These are phyloP conservation scores for Phytophthora europaea DNA, from an alignment of 352 stramenopile genomes.

Conservation along the genomic window DNA sequence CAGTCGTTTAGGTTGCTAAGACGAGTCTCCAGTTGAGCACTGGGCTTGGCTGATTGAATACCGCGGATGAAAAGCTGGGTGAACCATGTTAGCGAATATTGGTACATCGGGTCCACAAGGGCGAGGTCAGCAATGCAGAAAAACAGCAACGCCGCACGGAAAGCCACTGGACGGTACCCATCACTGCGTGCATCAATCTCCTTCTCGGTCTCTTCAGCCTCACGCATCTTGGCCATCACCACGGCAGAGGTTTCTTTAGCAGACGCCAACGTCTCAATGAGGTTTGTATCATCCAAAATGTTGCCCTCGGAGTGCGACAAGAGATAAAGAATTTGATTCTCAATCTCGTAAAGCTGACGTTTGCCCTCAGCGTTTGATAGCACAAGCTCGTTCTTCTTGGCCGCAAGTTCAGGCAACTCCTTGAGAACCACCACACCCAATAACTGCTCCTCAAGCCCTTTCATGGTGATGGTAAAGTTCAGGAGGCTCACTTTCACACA, in stretches of 20 bases:
- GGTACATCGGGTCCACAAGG: constrained; percentile 92
- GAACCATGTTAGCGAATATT: constrained; percentile 96
- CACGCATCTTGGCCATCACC: constrained; percentile 91
- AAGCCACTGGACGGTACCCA: constrained; percentile 89
- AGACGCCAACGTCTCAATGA: constrained; percentile 92
- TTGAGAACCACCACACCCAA: constrained; percentile 91
- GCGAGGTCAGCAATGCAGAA: constrained; percentile 93
- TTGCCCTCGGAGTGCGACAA: constrained; percentile 93
- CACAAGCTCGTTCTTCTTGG: constrained; percentile 93
- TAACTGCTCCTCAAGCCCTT: constrained; percentile 92
- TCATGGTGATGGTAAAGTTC: constrained; percentile 95
- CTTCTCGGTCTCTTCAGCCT: constrained; percentile 92
- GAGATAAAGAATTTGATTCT: constrained; percentile 94
- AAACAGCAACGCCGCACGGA: constrained; percentile 90
- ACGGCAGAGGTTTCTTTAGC: constrained; percentile 85
- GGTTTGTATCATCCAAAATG: constrained; percentile 93
- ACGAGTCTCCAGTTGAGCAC: constrained; percentile 73
- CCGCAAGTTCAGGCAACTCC: constrained; percentile 90
- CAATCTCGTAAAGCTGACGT: constrained; percentile 92
- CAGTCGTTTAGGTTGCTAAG: constrained; percentile 93
- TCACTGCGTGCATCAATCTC: constrained; percentile 92
- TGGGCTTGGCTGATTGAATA: constrained; percentile 82
- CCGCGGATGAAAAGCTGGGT: constrained; percentile 92
- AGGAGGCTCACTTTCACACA: constrained; percentile 94
- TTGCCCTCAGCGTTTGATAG: constrained; percentile 91